Evolutionary conservation across 306 rosid species (phyloP), one percentile per base, ranked within the genome.

Genomic region (Nissolia schottii): DNA sequence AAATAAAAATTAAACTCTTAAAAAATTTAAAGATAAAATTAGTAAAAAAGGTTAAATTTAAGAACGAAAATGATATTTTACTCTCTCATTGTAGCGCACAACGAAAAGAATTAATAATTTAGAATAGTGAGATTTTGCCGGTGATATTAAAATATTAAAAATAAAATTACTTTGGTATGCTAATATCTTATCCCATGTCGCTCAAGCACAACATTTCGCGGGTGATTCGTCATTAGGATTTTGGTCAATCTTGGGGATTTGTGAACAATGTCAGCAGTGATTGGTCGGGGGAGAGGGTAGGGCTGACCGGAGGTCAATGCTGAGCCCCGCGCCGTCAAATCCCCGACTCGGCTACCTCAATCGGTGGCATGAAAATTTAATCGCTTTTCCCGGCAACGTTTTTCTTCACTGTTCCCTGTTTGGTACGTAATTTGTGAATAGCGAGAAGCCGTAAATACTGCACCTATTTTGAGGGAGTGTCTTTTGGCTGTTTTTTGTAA

Each of bases 271-370:
- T 58, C 15, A 7, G 35, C 54, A 45, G 71, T 84, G 74, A 80
- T 71, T 53, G 75, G 79, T 48, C 34, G n/a, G 38, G 9, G 14
- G 3, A 27, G 5, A 1, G 37, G 20, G 40, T 20, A 32, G 29
- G 20, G 80, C 86, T 83, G 95, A 91, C 86, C 45, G 22, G 1
- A 0, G 25, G 87, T 88, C 86, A 88, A 83, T 32, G 50, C 22
- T 8, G 22, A 49, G 54, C 70, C 58, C 71, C 31, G 55, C 73
- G 85, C 85, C 86, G 81, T 82, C 86, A 58, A 67, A 50, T 56
- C 32, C 19, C 66, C 75, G 3, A 19, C 7, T 5, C 12, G 56
- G 11, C 28, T 60, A 59, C 59, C 41, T 32, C 13, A 72, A 24
- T 63, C 61, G 57, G 70, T 60, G 49, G 57, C 38, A 16, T 27